Evolutionary conservation across 441 rosid genomes (phyloP).

Genomic region (Euphorbia celastroides): DNA sequence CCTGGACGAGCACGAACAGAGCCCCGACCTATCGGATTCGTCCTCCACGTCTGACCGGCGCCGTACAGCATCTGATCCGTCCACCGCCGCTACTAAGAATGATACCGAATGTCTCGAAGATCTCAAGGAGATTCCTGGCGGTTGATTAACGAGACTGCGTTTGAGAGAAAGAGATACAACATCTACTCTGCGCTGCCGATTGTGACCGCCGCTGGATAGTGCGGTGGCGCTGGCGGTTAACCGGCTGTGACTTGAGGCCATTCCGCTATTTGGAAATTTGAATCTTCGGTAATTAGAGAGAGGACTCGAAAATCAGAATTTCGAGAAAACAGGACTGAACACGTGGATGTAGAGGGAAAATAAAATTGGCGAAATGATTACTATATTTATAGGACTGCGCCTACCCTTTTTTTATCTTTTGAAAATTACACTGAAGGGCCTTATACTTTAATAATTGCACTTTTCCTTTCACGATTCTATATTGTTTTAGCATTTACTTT

Average conservation of each 20-base stretch:
- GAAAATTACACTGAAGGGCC: neutral
- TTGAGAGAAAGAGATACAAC: constrained; percentile 22
- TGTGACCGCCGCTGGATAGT: constrained; percentile 16
- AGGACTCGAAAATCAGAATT: neutral
- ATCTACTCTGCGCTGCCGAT: constrained; percentile 22
- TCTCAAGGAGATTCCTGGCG: constrained; percentile 28
- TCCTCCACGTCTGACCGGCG: constrained; percentile 34
- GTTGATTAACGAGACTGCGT: constrained; percentile 20
- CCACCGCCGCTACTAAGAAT: constrained; percentile 30
- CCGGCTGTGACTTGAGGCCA: constrained; percentile 53
- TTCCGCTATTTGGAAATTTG: constrained; percentile 3
- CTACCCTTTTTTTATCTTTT: neutral
- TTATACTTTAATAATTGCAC: neutral
- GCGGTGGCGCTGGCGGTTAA: constrained; percentile 28
- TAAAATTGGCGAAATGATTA: neutral
- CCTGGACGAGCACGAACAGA: constrained; percentile 32
- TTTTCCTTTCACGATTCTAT: neutral
- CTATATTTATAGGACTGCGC: neutral
- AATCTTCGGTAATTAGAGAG: neutral
- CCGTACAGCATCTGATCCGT: constrained; percentile 28
- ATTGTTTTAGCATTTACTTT: neutral
- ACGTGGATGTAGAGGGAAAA: neutral
- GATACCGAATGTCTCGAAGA: constrained; percentile 21
- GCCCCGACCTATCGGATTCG: constrained; percentile 24
- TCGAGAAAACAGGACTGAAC: neutral